Percentiles rank a stretch among this genome's conserved stretches.
These are phyloP conservation scores for Metschnikowia arizonensis DNA, from an alignment of 805 yeast species.

Conservation along the genomic window DNA sequence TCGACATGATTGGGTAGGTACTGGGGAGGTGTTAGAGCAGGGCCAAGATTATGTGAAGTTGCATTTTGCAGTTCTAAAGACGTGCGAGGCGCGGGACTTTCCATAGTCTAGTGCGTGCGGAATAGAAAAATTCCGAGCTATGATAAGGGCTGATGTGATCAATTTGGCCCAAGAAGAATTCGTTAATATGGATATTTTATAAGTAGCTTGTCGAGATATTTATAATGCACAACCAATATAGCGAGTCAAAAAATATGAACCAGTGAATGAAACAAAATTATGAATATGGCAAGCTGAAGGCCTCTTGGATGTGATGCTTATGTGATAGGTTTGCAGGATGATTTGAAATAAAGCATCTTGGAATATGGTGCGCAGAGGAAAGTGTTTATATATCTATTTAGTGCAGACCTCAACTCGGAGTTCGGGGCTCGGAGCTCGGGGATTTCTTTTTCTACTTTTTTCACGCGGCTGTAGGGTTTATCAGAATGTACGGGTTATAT, in stretches of 20 bases:
- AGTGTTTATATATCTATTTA: background rate
- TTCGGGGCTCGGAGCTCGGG: slow-evolving; percentile 7
- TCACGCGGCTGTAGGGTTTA: background rate
- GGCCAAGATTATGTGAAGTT: background rate
- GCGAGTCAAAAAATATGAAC: too few species aligned
- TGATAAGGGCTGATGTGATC: background rate
- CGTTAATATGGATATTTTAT: too few species aligned
- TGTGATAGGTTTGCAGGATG: too few species aligned
- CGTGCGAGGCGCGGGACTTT: background rate
- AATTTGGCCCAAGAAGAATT: background rate
- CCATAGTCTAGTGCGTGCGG: slow-evolving; percentile 2
- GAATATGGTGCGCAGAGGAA: background rate
- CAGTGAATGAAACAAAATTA: too few species aligned
- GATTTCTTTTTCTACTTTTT: background rate
- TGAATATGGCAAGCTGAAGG: too few species aligned
- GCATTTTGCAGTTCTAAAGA: slow-evolving; percentile 4
- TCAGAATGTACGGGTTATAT: background rate
- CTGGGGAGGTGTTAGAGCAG: background rate
- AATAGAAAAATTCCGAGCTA: background rate
- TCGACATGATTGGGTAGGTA: background rate
- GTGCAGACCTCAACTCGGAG: slow-evolving; percentile 1
- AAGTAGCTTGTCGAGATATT: too few species aligned
- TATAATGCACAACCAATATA: too few species aligned
- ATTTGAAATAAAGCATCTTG: too few species aligned
- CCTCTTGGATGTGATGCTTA: too few species aligned